phyloP scores from a whole-genome alignment of 345 rosid species.

The Acer campestre region DNA sequence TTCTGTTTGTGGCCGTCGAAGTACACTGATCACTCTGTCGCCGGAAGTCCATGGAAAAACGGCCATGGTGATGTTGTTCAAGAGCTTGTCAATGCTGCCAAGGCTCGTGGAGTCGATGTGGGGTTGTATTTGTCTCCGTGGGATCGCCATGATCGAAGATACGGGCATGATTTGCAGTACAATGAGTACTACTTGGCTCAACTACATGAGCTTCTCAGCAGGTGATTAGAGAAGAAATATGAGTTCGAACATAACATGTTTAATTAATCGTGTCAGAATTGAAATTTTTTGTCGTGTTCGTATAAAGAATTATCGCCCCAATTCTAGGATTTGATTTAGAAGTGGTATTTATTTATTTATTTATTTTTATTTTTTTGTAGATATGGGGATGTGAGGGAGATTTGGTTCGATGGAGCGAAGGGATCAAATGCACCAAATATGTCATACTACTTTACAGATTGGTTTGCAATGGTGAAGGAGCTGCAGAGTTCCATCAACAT shows the following conservation, averaged over 20 bases:
- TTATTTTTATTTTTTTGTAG: slow-evolving; percentile 29
- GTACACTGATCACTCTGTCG: slow-evolving; percentile 67
- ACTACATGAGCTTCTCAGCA: slow-evolving; percentile 58
- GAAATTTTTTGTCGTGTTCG: too few species aligned
- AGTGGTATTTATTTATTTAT: not conserved
- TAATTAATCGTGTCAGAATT: not conserved
- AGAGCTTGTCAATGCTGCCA: slow-evolving; percentile 52
- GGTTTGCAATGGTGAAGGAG: slow-evolving; percentile 80
- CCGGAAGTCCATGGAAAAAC: slow-evolving; percentile 57
- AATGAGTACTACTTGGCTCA: slow-evolving; percentile 76
- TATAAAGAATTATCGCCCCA: too few species aligned
- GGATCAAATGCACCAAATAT: slow-evolving; percentile 61
- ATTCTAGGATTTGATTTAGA: not conserved
- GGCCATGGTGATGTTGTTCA: slow-evolving; percentile 66
- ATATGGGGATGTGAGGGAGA: slow-evolving; percentile 61
- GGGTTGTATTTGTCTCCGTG: slow-evolving; percentile 77
- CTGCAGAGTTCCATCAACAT: slow-evolving; percentile 69
- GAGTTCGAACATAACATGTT: too few species aligned
- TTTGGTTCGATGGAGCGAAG: slow-evolving; percentile 83
- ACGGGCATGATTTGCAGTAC: slow-evolving; percentile 57
- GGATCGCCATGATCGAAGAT: slow-evolving; percentile 73
- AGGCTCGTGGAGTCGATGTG: slow-evolving; percentile 45
- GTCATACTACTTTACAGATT: slow-evolving; percentile 62
- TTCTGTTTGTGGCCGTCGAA: slow-evolving; percentile 77
- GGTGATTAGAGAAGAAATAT: slow-evolving; percentile 27